Base-by-base conservation (phyloP, 176 grass and related monocot species). In the Rhynchospora pubera region DNA sequence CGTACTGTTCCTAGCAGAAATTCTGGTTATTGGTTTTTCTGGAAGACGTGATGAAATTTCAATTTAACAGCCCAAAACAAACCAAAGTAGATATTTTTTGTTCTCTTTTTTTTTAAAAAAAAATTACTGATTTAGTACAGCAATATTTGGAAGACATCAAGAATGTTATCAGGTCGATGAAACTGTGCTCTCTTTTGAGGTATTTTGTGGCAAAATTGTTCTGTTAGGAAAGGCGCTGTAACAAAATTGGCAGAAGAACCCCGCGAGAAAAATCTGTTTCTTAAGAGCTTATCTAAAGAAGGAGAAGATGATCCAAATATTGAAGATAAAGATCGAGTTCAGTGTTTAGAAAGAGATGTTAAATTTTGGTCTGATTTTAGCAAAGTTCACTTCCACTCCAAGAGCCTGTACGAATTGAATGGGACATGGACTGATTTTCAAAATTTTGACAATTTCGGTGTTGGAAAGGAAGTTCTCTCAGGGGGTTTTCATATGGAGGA, bases 381-480 rank as follows among this genome's bases (percentile, higher is more conserved):
- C 13, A 99, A 99, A 90, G 96, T 93, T 76, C 93, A 93, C 28
- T 99, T 94, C 87, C 96, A 99, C 74, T 84, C 89, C 76, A 89
- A 87, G 73, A 99, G 91, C 71, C 81, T 99, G 67, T 99, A 90
- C 70, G 92, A 95, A 84, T 32, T 99, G 39, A 21, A 78, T 79
- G 93, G 87, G 39, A 94, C 90, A 84, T 99, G 96, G 96, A 93
- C 89, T 72, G 92, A 95, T 78, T 89, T 93, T 83, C 79, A 95
- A 57, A 99, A 83, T 81, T 95, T 99, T 50, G 77, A 99, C 61
- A 86, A 95, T 79, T 89, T 91, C 83, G 92, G 92, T 48, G 77
- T 64, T 68, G 93, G 87, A 82, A 90, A 68, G 86, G 89, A 95
- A 83, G 87, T 99, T 79, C 78, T 95, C 80, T 87, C 93, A 64